Conservation (phyloP, 345 rosid species). For the Populus deltoides region DNA sequence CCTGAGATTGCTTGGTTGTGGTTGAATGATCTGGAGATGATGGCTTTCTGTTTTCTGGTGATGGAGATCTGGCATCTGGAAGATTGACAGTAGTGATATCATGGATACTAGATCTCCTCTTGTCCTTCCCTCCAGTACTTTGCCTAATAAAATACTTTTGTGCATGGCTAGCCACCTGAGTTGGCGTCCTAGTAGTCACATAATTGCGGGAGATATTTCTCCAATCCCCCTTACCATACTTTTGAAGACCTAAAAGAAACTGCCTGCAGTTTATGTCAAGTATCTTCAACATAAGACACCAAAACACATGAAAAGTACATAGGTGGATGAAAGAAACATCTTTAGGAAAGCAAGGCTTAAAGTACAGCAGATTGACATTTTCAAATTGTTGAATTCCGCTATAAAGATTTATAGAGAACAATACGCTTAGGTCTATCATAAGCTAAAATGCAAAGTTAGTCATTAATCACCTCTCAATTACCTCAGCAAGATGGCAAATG, state of each 20-base stretch:
- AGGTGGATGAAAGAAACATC: neutral
- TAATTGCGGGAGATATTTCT: constrained; percentile 88
- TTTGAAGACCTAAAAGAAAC: constrained; percentile 85
- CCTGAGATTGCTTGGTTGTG: constrained; percentile 34
- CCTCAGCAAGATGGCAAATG: neutral
- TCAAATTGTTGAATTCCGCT: neutral
- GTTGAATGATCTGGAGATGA: constrained; percentile 45
- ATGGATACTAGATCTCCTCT: constrained; percentile 94
- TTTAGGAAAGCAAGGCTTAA: neutral
- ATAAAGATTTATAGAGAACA: neutral
- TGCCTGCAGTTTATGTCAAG: constrained; percentile 47
- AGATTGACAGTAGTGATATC: constrained; percentile 86
- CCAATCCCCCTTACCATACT: constrained; percentile 99
- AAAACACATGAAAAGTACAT: neutral
- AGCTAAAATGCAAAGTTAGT: neutral
- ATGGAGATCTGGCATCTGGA: constrained; percentile 48
- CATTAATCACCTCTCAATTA: neutral
- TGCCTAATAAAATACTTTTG: constrained; percentile 97
- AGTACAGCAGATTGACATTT: neutral
- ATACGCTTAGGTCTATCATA: neutral
- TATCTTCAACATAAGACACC: constrained; percentile 14
- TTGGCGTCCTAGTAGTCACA: constrained; percentile 84
- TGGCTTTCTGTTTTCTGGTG: constrained; percentile 29
- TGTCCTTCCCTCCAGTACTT: constrained; percentile 86
- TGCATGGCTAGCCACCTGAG: constrained; percentile 99